Conservation (phyloP, 352 stramenopile genomes). For the Globisporangium takayamanum region DNA sequence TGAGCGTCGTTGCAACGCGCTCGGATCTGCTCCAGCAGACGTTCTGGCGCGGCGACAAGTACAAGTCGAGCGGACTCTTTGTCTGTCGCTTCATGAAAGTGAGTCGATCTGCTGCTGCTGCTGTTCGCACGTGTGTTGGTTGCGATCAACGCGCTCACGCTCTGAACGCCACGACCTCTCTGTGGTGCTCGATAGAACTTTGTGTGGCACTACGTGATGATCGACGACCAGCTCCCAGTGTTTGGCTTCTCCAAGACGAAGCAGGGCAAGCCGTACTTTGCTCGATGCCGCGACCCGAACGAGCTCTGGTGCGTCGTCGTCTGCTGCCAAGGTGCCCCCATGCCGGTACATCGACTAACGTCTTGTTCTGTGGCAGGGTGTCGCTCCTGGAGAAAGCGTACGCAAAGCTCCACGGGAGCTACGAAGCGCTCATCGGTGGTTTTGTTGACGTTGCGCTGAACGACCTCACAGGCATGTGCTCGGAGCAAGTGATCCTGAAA, state of each 20-base stretch:
- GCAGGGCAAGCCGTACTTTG: constrained; percentile 78
- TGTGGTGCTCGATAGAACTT: constrained; percentile 50
- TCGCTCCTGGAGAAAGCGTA: constrained; percentile 90
- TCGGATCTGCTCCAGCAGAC: constrained; percentile 72
- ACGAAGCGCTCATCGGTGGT: constrained; percentile 85
- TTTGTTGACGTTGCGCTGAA: constrained; percentile 88
- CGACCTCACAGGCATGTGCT: constrained; percentile 87
- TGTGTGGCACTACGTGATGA: constrained; percentile 89
- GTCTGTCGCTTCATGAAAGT: constrained; percentile 92
- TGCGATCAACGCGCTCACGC: no score
- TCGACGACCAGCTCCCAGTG: constrained; percentile 85
- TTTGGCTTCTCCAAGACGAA: constrained; percentile 81
- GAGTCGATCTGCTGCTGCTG: no score
- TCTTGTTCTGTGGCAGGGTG: constrained; percentile 37
- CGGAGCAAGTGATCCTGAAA: constrained; percentile 85
- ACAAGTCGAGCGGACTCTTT: constrained; percentile 76
- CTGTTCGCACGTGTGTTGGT: no score
- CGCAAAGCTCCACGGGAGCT: constrained; percentile 89
- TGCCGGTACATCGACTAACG: not conserved
- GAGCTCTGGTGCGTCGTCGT: constrained; percentile 68
- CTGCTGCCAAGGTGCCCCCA: not conserved
- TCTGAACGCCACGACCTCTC: not conserved
- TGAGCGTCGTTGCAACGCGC: constrained; percentile 84
- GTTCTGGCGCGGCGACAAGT: constrained; percentile 70
- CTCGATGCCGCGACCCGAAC: constrained; percentile 75